A percentile compares a stretch with the other conserved stretches of the same genome.
Conservation (phyloP, 1,139 yeast species). For the Candida labiduridarum region DNA sequence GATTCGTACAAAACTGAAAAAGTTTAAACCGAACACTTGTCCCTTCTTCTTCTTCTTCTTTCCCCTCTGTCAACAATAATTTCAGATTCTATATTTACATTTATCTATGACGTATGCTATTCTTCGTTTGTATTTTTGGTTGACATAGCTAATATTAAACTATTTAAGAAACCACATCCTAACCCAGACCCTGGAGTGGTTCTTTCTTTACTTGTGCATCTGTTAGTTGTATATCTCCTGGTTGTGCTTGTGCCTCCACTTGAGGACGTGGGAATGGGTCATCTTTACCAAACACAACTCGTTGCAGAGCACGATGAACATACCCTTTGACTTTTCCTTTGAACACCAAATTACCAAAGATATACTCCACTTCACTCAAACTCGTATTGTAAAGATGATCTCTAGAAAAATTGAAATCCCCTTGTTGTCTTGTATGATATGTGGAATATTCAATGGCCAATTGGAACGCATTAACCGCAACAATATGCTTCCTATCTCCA, state of each 20-base stretch:
- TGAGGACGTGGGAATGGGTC: conserved; percentile 62
- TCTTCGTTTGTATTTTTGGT: too few relatives aligned
- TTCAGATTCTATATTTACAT: too few relatives aligned
- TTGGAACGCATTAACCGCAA: conserved; percentile 51
- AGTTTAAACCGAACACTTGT: too few relatives aligned
- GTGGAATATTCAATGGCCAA: conserved; percentile 47
- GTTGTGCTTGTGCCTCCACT: neutral
- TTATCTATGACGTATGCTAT: too few relatives aligned
- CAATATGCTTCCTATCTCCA: conserved; percentile 39
- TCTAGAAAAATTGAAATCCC: conserved; percentile 10
- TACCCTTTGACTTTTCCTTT: conserved; percentile 76
- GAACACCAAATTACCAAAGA: conserved; percentile 67
- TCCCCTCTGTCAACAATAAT: too few relatives aligned
- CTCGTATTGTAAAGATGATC: conserved; percentile 17
- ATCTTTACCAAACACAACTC: conserved; percentile 74
- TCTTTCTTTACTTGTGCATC: neutral
- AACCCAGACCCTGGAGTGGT: too few relatives aligned
- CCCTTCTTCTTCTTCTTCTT: too few relatives aligned
- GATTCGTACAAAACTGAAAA: too few relatives aligned
- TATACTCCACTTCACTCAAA: conserved; percentile 67
- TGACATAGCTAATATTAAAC: too few relatives aligned
- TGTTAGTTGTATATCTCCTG: neutral
- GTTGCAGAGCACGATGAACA: conserved; percentile 68
- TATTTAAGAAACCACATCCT: too few relatives aligned
- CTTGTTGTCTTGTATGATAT: conserved; percentile 15